Percentiles rank a stretch among this genome's conserved stretches.
phyloP scores from a whole-genome alignment of 805 yeast genomes.

The Candida arabinofermentans region DNA sequence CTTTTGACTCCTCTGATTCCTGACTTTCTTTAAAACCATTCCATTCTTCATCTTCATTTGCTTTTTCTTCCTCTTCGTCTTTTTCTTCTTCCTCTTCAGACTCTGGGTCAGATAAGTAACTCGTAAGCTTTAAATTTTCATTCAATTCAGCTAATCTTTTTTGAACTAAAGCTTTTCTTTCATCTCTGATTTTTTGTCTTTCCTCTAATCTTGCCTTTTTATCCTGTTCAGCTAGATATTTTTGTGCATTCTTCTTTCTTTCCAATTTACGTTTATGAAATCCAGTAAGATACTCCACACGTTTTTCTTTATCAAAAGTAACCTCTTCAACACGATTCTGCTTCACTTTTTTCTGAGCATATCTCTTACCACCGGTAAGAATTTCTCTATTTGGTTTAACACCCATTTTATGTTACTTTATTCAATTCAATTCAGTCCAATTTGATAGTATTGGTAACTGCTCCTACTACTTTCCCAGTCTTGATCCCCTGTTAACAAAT shows the following conservation, averaged over 20 bases:
- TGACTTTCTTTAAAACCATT: slow-evolving; percentile 35
- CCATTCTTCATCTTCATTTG: slow-evolving; percentile 35
- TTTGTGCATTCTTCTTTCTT: slow-evolving; percentile 83
- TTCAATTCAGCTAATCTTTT: slow-evolving; percentile 59
- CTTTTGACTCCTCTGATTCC: slow-evolving; percentile 13
- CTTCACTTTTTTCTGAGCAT: slow-evolving; percentile 63
- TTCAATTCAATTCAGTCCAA: no score
- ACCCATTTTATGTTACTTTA: background rate
- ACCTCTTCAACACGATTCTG: slow-evolving; percentile 79
- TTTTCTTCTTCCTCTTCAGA: slow-evolving; percentile 33
- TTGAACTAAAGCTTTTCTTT: slow-evolving; percentile 61
- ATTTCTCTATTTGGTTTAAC: slow-evolving; percentile 68
- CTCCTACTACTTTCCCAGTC: no score
- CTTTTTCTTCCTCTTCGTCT: slow-evolving; percentile 11
- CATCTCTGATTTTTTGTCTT: slow-evolving; percentile 66
- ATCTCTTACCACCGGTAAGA: slow-evolving; percentile 81
- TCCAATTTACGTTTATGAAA: slow-evolving; percentile 91
- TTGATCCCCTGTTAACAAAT: no score
- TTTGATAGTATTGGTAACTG: no score
- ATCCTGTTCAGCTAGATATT: slow-evolving; percentile 71
- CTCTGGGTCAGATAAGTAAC: slow-evolving; percentile 14
- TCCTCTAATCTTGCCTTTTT: slow-evolving; percentile 70
- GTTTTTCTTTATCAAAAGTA: slow-evolving; percentile 71
- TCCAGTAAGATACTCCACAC: slow-evolving; percentile 86
- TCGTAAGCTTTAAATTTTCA: slow-evolving; percentile 33